phyloP scores from a whole-genome alignment of 139 green algal genomes.

The Trebouxia sp. region DNA sequence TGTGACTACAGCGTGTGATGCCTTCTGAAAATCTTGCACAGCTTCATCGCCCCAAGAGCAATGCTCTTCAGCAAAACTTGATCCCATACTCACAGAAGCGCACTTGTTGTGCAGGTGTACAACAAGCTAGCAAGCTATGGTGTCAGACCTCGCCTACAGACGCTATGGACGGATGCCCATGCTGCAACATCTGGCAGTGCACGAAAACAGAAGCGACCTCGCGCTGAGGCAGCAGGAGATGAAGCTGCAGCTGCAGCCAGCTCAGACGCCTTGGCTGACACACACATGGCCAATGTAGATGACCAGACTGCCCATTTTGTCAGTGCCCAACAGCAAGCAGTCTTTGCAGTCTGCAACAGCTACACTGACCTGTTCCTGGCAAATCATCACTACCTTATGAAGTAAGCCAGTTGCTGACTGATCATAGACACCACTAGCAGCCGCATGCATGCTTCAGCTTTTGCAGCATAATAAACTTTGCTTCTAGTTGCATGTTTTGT shows the following conservation, averaged over 20 bases:
- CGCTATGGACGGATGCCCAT: conserved; percentile 27
- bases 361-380: conserved; percentile 66
- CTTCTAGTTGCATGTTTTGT: not conserved
- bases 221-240: conserved; percentile 60
- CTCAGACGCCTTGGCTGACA: not conserved
- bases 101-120: not conserved
- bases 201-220: conserved; percentile 66
- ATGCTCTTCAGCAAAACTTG: not conserved
- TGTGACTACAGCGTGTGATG: not conserved
- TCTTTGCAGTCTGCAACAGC: conserved; percentile 62
- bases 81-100: not conserved
- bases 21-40: not conserved
- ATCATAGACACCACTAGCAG: not conserved
- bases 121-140: not conserved
- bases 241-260: conserved; percentile 30
- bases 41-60: not conserved
- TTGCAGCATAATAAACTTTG: too few species aligned
- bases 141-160: not conserved
- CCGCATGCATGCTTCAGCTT: too few species aligned
- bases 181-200: conserved; percentile 35
- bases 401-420: not conserved
- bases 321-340: conserved; percentile 42
- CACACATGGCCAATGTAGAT: not conserved
- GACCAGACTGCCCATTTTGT: conserved; percentile 42
- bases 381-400: conserved; percentile 54